phyloP scores from a whole-genome alignment of 176 grass and related monocot genomes.

The Cymbopogon citratus region DNA sequence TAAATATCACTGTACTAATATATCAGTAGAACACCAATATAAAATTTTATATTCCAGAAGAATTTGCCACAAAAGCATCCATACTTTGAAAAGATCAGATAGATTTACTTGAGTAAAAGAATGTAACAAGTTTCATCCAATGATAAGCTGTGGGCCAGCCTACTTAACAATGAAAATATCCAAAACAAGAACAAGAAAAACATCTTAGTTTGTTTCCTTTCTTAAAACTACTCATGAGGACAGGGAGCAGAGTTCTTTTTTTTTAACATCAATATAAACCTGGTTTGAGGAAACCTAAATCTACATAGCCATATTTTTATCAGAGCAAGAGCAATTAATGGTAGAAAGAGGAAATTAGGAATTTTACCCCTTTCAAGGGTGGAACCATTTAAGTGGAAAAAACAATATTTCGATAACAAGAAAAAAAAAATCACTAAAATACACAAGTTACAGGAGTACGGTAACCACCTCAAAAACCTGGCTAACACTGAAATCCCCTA shows the following conservation, averaged over 20 bases:
- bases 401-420: neutral
- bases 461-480: conserved; percentile 75
- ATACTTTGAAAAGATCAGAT: neutral
- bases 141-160: neutral
- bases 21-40: conserved; percentile 1
- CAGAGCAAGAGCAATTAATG: neutral
- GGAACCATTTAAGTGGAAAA: conserved; percentile 11
- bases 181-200: neutral
- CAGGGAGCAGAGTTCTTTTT: neutral
- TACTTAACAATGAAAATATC: conserved; percentile 17
- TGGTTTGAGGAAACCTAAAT: neutral
- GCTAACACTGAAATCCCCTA: conserved; percentile 92
- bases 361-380: neutral
- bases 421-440: neutral
- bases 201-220: neutral
- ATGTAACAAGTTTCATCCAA: neutral
- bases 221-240: neutral
- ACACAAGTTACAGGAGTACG: conserved; percentile 3
- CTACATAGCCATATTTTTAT: neutral
- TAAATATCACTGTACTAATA: neutral
- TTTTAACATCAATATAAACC: neutral
- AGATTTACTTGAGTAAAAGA: neutral
- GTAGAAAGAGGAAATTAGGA: neutral
- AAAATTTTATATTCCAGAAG: neutral
- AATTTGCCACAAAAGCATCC: neutral